Conservation (phyloP, 208 protist genomes). For the Trypanosoma vivax region DNA sequence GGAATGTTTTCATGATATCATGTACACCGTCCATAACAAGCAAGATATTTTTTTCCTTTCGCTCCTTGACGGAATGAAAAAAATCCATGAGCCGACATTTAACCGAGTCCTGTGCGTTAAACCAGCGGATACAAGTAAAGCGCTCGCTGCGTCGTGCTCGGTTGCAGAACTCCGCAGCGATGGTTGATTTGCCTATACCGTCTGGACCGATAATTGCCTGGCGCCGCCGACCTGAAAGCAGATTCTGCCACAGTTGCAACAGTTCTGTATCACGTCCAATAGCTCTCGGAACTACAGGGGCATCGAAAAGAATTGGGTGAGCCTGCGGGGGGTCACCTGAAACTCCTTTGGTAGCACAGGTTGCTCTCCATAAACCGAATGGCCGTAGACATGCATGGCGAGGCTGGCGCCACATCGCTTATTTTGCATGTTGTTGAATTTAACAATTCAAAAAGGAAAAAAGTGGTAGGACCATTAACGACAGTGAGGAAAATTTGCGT, state of each 20-base stretch:
- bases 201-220: conserved; percentile 72
- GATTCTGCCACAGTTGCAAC: conserved; percentile 72
- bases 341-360: not conserved
- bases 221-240: conserved; percentile 54
- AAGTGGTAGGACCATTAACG: not conserved
- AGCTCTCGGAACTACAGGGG: conserved; percentile 41
- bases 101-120: conserved; percentile 29
- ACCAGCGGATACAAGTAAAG: conserved; percentile 88
- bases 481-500: too few relatives aligned
- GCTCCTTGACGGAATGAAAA: conserved; percentile 65
- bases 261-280: conserved; percentile 65
- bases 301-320: conserved; percentile 68
- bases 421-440: not conserved
- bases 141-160: conserved; percentile 51
- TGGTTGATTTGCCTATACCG: conserved; percentile 79
- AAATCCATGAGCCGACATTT: conserved; percentile 51
- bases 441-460: conserved; percentile 12
- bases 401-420: conserved; percentile 1
- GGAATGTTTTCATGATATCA: conserved; percentile 21
- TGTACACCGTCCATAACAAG: conserved; percentile 73
- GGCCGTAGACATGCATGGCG: not conserved
- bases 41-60: conserved; percentile 72
- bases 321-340: conserved; percentile 9
- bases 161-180: conserved; percentile 83
- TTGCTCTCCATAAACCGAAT: not conserved